Conservation (phyloP, 2,329 filamentous ascomycete species). For the Rachicladosporium sp. region DNA sequence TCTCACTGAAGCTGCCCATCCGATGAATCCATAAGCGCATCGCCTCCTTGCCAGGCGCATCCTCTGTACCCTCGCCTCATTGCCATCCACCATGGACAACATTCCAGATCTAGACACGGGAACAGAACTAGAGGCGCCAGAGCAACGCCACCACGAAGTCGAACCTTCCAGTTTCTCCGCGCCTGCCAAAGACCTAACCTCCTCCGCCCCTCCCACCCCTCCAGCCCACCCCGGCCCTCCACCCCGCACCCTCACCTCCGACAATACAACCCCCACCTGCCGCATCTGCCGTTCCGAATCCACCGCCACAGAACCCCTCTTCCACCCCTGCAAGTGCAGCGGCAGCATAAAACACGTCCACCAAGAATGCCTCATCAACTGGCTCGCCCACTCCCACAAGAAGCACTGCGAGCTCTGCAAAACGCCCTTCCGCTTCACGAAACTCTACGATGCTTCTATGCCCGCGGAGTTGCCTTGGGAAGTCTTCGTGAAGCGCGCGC, state of each 20-base stretch:
- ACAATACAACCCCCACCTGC: constrained; percentile 52
- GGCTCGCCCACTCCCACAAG: constrained; percentile 97
- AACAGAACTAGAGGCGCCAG: too few relatives aligned
- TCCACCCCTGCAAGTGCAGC: constrained; percentile 97
- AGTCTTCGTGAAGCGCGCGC: constrained; percentile 68
- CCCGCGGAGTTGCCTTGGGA: constrained; percentile 67
- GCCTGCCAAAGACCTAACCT: neutral
- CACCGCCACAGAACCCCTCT: constrained; percentile 70
- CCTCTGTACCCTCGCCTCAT: constrained; percentile 14
- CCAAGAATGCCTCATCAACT: constrained; percentile 96
- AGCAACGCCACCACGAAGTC: too few relatives aligned
- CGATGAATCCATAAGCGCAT: too few relatives aligned
- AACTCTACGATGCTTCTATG: constrained; percentile 92
- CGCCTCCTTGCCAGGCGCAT: too few relatives aligned
- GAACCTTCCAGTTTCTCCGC: too few relatives aligned
- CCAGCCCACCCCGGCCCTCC: neutral
- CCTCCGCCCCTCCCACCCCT: neutral
- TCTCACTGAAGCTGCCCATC: too few relatives aligned
- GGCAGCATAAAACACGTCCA: constrained; percentile 98
- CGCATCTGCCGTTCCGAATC: constrained; percentile 91
- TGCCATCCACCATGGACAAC: too few relatives aligned
- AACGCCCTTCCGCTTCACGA: constrained; percentile 94
- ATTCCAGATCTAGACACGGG: too few relatives aligned
- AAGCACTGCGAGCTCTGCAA: constrained; percentile 99
- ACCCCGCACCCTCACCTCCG: neutral